Conservation (phyloP, 2,329 filamentous ascomycete species). For the Hypoxylon sp. region DNA sequence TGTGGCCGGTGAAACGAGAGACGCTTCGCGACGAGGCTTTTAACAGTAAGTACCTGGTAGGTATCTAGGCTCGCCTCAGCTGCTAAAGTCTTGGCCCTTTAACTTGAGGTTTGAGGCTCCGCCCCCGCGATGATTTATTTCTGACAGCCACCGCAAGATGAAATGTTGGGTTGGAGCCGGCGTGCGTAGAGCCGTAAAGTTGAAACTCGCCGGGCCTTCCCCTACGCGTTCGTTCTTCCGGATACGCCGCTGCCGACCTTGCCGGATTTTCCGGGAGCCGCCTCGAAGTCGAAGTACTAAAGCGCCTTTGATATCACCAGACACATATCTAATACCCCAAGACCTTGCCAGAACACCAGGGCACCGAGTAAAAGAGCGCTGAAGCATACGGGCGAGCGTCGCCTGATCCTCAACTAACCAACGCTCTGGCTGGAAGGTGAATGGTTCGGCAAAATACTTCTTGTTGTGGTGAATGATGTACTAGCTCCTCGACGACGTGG, state of each 20-base stretch:
- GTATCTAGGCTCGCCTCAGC: conserved; percentile 42
- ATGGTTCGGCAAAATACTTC: conserved; percentile 6
- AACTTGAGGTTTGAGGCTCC: neutral
- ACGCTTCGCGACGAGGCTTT: conserved; percentile 48
- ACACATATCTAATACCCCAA: conserved; percentile 1
- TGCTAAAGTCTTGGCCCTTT: too few species aligned
- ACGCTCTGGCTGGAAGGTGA: neutral
- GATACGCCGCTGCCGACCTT: neutral
- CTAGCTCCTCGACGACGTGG: too few species aligned
- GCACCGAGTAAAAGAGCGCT: neutral
- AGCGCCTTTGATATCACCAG: neutral
- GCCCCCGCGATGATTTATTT: neutral
- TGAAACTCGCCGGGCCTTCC: neutral
- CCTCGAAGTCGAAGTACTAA: conserved; percentile 5
- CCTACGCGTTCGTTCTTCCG: neutral
- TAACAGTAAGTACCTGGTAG: conserved; percentile 45
- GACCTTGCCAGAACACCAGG: neutral
- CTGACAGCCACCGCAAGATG: neutral
- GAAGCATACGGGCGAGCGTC: conserved; percentile 3
- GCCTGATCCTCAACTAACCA: neutral
- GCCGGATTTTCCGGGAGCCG: neutral
- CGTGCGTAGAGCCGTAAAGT: neutral
- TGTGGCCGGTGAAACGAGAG: conserved; percentile 44
- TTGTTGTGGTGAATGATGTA: too few species aligned
- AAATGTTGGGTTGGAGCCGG: neutral